Base-by-base conservation (phyloP, 108 stramenopile species). In the Chaetoceros muelleri region DNA sequence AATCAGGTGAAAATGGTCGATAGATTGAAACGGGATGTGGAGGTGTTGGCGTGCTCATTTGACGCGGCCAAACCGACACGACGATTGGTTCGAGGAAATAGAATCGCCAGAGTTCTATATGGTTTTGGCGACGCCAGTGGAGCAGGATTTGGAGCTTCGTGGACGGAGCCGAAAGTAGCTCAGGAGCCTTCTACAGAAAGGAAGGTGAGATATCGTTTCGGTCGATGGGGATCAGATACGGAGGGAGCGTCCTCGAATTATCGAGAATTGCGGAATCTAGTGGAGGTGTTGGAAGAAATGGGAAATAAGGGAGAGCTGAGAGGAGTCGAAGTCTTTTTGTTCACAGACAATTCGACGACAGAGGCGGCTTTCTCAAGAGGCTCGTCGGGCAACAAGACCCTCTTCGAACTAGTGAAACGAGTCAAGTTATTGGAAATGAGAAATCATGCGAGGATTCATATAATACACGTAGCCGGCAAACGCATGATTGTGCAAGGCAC, bases 121-220 rank as follows among this genome's bases (percentile, higher is more conserved):
- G 69, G 74, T 21, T 80, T 80, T 64, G 79, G 59, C 0, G 72
- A 80, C 53, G 79, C 79, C 0, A 73, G 69, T 13, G 72, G 67
- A 0, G 58, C 46, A 18, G 69, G 68, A 0, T 70, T 73, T 48
- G 73, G 78, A 28, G 30, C 52, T 10, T 40, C 40, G 13, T 24
- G 34, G 34, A 13, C 13, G 5, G 8, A 40, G 5, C 8, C 8
- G 13, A 13, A 40, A 10, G 34, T 13, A 40, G n/a, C n/a, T n/a
- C n/a, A n/a, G n/a, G n/a, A n/a, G n/a, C n/a, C n/a, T n/a, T n/a
- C n/a, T n/a, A n/a, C n/a, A n/a, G n/a, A n/a, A n/a, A n/a, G n/a
- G n/a, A n/a, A n/a, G n/a, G 13, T 40, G 8, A 40, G 5, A 5
- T 40, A 10, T 13, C 5, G 34, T 5, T 40, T 40, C 13, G 34